These are phyloP conservation scores for Hemileccinum impolitum DNA, from an alignment of 768 basidiomycete genomes.

Conservation along the genomic window DNA sequence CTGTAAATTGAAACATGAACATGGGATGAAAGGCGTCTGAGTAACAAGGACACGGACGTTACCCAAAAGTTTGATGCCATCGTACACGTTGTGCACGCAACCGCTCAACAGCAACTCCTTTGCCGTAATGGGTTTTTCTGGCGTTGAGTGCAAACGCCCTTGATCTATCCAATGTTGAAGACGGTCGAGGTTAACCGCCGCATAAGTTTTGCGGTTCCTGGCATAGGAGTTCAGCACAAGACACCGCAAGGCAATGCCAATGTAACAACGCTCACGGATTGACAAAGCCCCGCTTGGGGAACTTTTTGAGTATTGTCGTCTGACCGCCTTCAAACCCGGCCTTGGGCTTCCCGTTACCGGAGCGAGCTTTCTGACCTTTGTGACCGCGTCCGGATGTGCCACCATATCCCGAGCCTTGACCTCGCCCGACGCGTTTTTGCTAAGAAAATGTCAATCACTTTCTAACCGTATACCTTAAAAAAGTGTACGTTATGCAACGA, in stretches of 20 bases:
- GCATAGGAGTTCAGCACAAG: neutral
- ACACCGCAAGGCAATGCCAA: neutral
- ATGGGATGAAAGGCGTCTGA: neutral
- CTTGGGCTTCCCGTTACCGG: conserved; percentile 79
- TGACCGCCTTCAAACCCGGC: conserved; percentile 96
- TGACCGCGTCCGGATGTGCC: conserved; percentile 91
- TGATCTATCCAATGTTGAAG: conserved; percentile 90
- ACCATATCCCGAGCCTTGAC: conserved; percentile 88
- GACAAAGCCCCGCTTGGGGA: conserved; percentile 93
- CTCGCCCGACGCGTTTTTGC: conserved; percentile 95
- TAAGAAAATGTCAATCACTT: conserved; percentile 30
- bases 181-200: conserved; percentile 81
- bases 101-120: conserved; percentile 81
- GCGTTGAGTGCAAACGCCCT: conserved; percentile 74
- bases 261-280: conserved; percentile 65
- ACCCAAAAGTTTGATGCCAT: conserved; percentile 89
- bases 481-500: conserved; percentile 62
- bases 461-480: neutral
- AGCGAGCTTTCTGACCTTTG: conserved; percentile 93
- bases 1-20: conserved; percentile 32
- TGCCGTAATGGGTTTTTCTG: conserved; percentile 83
- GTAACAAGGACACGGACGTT: conserved; percentile 48
- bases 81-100: conserved; percentile 82
- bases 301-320: conserved; percentile 84
- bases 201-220: conserved; percentile 74